Conservation (phyloP, 306 rosid genomes). For the Cyamopsis tetragonoloba region DNA sequence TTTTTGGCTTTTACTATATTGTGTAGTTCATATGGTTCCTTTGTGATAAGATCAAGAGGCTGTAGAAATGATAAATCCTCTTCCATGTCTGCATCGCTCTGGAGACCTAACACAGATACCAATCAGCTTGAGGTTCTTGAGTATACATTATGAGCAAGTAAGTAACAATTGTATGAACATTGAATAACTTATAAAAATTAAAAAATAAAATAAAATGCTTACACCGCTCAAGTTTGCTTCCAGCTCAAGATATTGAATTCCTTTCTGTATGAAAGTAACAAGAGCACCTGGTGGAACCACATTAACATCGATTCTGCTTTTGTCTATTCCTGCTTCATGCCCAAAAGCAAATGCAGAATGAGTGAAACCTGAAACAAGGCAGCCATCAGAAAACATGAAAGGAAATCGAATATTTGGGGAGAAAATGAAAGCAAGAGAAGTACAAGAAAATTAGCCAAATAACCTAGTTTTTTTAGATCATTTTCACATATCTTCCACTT, state of each 20-base stretch:
- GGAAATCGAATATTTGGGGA: not conserved
- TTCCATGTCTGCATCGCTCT: constrained; percentile 60
- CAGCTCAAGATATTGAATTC: constrained; percentile 63
- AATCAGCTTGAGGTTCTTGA: constrained; percentile 32
- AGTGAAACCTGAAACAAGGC: constrained; percentile 47
- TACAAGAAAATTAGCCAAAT: not conserved
- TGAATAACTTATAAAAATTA: not conserved
- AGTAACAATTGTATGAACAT: not conserved
- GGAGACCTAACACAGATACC: constrained; percentile 38
- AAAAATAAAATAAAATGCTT: constrained; percentile 26
- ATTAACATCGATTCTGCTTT: constrained; percentile 41
- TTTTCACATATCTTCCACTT: not conserved
- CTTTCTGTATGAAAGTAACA: constrained; percentile 56
- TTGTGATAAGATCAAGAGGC: constrained; percentile 68
- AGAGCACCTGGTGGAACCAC: constrained; percentile 70
- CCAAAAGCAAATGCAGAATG: constrained; percentile 71
- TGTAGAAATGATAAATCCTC: constrained; percentile 62
- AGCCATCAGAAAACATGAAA: not conserved
- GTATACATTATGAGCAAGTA: not conserved
- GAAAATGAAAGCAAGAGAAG: too few species aligned
- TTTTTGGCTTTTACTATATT: constrained; percentile 47
- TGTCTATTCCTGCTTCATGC: constrained; percentile 62
- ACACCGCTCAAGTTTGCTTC: constrained; percentile 62
- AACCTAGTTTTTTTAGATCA: not conserved
- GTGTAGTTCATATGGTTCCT: constrained; percentile 48